Conservation (phyloP, 176 grass and related monocot genomes). For the Oryza brachyantha region DNA sequence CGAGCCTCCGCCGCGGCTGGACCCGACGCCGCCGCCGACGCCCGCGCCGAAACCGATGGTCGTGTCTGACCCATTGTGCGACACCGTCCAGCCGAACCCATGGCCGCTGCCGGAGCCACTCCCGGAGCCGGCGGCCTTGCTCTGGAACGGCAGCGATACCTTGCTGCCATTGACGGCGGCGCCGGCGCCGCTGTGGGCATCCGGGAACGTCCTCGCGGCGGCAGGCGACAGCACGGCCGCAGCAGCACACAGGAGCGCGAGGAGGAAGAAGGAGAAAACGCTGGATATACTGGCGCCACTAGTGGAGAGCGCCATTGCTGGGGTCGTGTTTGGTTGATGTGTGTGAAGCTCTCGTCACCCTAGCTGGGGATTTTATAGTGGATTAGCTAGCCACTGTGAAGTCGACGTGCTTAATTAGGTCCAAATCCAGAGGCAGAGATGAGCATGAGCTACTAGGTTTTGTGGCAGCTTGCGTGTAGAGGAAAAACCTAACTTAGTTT, state of each 20-base stretch:
- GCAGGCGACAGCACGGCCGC: not conserved
- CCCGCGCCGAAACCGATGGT: constrained; percentile 42
- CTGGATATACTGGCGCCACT: not conserved
- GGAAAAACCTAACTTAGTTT: not conserved
- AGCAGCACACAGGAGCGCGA: not conserved
- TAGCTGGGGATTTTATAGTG: constrained; percentile 28
- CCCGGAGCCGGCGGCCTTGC: not conserved
- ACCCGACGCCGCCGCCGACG: constrained; percentile 42
- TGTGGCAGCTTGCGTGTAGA: constrained; percentile 29
- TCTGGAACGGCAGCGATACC: constrained; percentile 4
- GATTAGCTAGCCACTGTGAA: not conserved
- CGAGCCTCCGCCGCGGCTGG: constrained; percentile 1
- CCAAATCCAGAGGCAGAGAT: constrained; percentile 38
- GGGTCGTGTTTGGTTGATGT: not conserved
- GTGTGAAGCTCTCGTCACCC: not conserved
- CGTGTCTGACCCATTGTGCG: constrained; percentile 32
- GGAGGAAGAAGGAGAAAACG: not conserved
- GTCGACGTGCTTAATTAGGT: not conserved
- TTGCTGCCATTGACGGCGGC: not conserved
- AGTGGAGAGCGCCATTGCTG: constrained; percentile 28
- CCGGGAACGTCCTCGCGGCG: constrained; percentile 31
- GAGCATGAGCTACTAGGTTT: not conserved
- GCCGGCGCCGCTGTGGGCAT: not conserved
- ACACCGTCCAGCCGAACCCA: constrained; percentile 39
- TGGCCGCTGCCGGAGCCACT: constrained; percentile 41